Percentiles rank a stretch among this genome's conserved stretches.
Conservation (phyloP, 257 asterid genomes). For the Nyctanthes arbortristis region DNA sequence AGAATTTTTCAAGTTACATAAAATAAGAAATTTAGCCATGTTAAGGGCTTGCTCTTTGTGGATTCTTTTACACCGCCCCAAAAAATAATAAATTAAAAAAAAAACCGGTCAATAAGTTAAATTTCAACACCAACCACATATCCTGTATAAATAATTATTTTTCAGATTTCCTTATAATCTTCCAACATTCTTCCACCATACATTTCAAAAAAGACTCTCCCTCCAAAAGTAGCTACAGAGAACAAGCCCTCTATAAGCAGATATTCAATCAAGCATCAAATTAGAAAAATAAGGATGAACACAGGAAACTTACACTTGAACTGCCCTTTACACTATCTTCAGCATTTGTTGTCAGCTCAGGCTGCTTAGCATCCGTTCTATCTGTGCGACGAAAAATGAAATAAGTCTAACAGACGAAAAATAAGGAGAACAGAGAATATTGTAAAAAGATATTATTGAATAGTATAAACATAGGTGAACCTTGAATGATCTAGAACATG, state of each 20-base stretch:
- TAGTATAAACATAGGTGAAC: not conserved
- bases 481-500: not conserved
- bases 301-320: conserved; percentile 35
- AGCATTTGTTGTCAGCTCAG: conserved; percentile 23
- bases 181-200: too few species aligned
- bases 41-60: too few species aligned
- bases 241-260: too few species aligned
- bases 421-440: not conserved
- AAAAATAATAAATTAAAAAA: too few species aligned
- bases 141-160: too few species aligned
- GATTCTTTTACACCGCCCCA: too few species aligned
- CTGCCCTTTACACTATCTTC: conserved; percentile 20
- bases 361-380: conserved; percentile 9
- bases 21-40: not conserved
- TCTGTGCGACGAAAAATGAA: conserved; percentile 22
- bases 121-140: too few species aligned
- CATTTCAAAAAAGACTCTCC: too few species aligned
- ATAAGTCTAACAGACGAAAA: not conserved
- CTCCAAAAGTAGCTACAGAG: too few species aligned
- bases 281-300: not conserved
- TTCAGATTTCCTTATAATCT: too few species aligned
- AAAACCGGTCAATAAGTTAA: too few species aligned
- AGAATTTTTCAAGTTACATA: not conserved
- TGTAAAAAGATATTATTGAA: not conserved
- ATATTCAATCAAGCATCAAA: not conserved